A percentile compares a stretch with the other conserved stretches of the same genome.
These are phyloP conservation scores for Jacaranda copaia DNA, from an alignment of 257 asterid genomes.

Conservation along the genomic window DNA sequence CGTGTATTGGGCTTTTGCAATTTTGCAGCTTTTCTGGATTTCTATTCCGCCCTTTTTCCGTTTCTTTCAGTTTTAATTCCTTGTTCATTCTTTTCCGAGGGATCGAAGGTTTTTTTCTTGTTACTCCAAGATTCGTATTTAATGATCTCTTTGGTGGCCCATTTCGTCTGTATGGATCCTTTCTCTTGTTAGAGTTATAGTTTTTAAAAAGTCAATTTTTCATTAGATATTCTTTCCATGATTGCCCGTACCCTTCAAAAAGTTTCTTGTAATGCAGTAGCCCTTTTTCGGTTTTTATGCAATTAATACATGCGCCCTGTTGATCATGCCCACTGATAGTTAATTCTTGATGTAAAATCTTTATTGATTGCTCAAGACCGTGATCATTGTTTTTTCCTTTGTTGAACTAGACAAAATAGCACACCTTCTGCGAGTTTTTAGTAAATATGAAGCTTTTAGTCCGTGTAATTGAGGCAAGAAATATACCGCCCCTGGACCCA, in stretches of 20 bases:
- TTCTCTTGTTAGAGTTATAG: conserved; percentile 21
- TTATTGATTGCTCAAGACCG: conserved; percentile 28
- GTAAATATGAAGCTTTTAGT: conserved; percentile 80
- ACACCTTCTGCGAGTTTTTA: neutral
- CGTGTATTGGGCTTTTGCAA: conserved; percentile 19
- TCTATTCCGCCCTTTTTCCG: conserved; percentile 19
- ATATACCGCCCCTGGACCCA: conserved; percentile 83
- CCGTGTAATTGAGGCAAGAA: conserved; percentile 86
- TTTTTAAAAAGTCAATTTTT: conserved; percentile 2
- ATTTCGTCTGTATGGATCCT: conserved; percentile 30
- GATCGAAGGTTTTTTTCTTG: conserved; percentile 32
- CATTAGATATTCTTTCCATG: neutral
- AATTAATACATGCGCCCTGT: conserved; percentile 18
- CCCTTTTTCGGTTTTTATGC: conserved; percentile 29
- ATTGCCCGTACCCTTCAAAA: neutral
- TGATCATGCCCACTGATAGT: neutral
- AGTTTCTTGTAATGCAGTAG: conserved; percentile 35
- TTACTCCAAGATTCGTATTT: conserved; percentile 38
- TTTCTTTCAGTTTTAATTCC: conserved; percentile 33
- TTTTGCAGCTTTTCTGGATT: conserved; percentile 21
- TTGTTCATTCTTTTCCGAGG: conserved; percentile 25
- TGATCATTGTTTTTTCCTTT: conserved; percentile 16
- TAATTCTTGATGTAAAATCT: conserved; percentile 27
- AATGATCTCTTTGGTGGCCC: conserved; percentile 32
- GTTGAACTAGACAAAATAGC: conserved; percentile 9